These are phyloP conservation scores for Pseudoperonospora humuli DNA, from an alignment of 352 stramenopile genomes.

Conservation along the genomic window DNA sequence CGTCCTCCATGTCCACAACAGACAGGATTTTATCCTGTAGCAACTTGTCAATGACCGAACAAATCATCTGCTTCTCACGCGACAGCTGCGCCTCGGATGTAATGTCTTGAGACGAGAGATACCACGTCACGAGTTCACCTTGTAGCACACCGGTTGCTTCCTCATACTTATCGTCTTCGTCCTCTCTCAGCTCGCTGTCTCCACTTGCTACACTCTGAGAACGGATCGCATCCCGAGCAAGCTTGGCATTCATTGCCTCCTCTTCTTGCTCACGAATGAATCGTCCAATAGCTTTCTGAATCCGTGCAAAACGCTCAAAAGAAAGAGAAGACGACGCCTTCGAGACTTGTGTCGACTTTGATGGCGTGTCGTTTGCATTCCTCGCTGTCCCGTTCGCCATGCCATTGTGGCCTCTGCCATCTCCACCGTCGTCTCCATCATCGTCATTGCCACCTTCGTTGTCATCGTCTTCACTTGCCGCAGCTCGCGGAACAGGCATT, in stretches of 20 bases:
- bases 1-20: constrained; percentile 55
- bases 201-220: constrained; percentile 10
- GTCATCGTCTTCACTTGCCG: constrained; percentile 45
- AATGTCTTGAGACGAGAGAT: constrained; percentile 77
- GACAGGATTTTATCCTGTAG: constrained; percentile 67
- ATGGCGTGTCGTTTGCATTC: constrained; percentile 14
- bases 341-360: constrained; percentile 16
- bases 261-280: constrained; percentile 83
- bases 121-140: constrained; percentile 79
- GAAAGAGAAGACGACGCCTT: constrained; percentile 43
- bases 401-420: constrained; percentile 6
- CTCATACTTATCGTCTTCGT: constrained; percentile 45
- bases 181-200: constrained; percentile 12
- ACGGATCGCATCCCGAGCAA: constrained; percentile 33
- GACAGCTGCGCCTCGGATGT: constrained; percentile 73
- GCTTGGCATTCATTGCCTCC: constrained; percentile 35
- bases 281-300: constrained; percentile 67
- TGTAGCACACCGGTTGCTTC: constrained; percentile 57
- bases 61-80: constrained; percentile 78
- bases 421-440: constrained; percentile 1
- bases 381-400: constrained; percentile 6
- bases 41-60: constrained; percentile 75
- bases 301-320: constrained; percentile 76
- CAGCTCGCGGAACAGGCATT: constrained; percentile 31
- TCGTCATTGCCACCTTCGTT: constrained; percentile 19